Conservation (phyloP, 2,329 filamentous ascomycete genomes). For the Fusarium fujikuroi region DNA sequence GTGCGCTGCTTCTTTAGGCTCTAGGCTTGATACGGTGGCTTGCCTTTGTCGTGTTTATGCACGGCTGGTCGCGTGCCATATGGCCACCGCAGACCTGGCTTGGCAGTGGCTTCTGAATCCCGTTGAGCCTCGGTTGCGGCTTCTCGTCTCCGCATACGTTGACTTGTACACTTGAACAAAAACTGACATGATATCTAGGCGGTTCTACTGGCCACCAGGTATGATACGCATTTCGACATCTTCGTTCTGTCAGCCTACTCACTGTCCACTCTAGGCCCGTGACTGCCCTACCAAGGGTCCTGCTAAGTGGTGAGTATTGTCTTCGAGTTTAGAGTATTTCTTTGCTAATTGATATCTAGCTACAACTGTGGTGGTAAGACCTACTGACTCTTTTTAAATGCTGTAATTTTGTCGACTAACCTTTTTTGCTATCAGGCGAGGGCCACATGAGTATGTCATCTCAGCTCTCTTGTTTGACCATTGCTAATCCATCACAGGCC, state of each 20-base stretch:
- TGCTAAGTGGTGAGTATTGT: constrained; percentile 76
- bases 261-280: constrained; percentile 67
- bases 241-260: constrained; percentile 2
- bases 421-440: constrained; percentile 55
- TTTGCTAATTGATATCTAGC: constrained; percentile 55
- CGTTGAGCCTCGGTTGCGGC: background rate
- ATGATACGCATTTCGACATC: constrained; percentile 49
- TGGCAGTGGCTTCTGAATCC: constrained; percentile 3
- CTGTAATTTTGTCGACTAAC: constrained; percentile 37
- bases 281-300: constrained; percentile 88
- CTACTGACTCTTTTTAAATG: background rate
- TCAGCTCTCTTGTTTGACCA: background rate
- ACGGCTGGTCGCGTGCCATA: constrained; percentile 9
- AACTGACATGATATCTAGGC: constrained; percentile 60
- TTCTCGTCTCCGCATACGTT: background rate
- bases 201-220: constrained; percentile 81
- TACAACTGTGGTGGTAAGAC: constrained; percentile 82
- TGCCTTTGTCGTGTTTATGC: background rate
- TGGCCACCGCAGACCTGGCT: background rate
- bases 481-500: constrained; percentile 63
- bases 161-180: background rate
- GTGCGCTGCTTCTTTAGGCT: background rate
- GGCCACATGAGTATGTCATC: constrained; percentile 80
- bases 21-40: background rate
- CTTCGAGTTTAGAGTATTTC: background rate